Base-by-base conservation (phyloP, 306 rosid genomes). In the Cucurbita ficifolia region DNA sequence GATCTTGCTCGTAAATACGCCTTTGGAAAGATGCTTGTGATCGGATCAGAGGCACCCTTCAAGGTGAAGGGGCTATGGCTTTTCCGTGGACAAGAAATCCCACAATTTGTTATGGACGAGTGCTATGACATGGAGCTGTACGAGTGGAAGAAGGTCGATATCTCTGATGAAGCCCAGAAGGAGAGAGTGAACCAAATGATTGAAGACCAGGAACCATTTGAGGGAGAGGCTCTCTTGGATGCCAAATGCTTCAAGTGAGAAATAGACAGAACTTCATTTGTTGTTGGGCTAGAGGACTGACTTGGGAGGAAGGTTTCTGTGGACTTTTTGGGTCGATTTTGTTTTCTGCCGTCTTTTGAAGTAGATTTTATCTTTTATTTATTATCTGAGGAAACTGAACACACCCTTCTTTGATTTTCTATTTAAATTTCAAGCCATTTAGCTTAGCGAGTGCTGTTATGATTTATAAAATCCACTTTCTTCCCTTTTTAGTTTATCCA, bases 41-140 rank as follows among this genome's bases (percentile, higher is more conserved):
- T 92, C 7, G 92, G 96, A 22, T 83, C 90, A 8, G 81, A 76
- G 80, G 77, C 92, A 16, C 97, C 97, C 7, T 92, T 67, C 60
- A 92, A 92, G 83, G 96, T 92, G 87, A 85, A 88, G 80, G 96
- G 96, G n/a, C 75, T 92, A 70, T 92, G 96, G 97, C 96, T 92
- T 67, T 88, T 92, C 88, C 90, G 97, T 22, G 96, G 97, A 46
- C 88, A 76, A 60, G 97, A 88, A 72, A 76, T 92, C 62, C 95
- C 97, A 0, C 63, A 88, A 70, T 92, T 89, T 79, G 89, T 92
- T 58, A 33, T 88, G 2, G 82, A 89, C 11, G 97, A 92, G 79
- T 92, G 97, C 86, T 92, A 89, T 29, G 97, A 89, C 77, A 92
- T 92, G 97, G 97, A 92, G 81, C 92, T 89, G 5, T 88, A 85